Base-by-base conservation (phyloP, 164 flowering plant species). In the Vitis riparia region DNA sequence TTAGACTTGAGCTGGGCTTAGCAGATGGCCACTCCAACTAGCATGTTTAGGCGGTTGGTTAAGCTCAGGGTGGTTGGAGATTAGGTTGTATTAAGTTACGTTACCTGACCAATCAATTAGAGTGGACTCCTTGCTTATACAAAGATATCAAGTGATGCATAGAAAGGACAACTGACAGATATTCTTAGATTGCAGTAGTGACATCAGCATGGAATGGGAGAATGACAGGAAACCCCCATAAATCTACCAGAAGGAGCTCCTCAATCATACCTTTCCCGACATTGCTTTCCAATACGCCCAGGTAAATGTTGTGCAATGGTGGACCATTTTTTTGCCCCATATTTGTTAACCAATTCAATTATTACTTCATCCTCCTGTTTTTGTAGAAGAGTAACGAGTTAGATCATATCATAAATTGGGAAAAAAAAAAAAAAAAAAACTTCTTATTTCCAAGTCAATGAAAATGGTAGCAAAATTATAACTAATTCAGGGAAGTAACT, bases 201-300 rank as follows among this genome's bases (percentile, higher is more conserved):
- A 37, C 44, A 37, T 37, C 44, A 37, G 44, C 44, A 37, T 37
- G 44, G 44, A 37, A 37, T 37, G 44, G 44, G 44, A 37, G 44
- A 37, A 37, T 37, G 44, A 37, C 44, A 37, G 44, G 44, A 37
- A 37, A 6, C 44, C 44, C 44, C 44, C 44, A 37, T 23, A 29
- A 59, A 59, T 59, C 37, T 23, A 10, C 16, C 16, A 65, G 14
- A 49, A 53, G n/a, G 29, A 53, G 51, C 47, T 56, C 60, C 55
- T 12, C 13, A 32, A 52, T 37, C 75, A 67, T 67, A 87, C 92
- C 92, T 86, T 81, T 88, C 92, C 17, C 90, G 78, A 61, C 92
- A 88, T 60, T 88, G 92, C 80, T 88, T 88, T 53, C 93, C 93
- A 32, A 89, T 89, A 55, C 91, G 87, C 29, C 93, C 91, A 57